A percentile compares a stretch with the other conserved stretches of the same genome.
Conservation (phyloP, 164 flowering plant genomes). For the Houttuynia cordata region DNA sequence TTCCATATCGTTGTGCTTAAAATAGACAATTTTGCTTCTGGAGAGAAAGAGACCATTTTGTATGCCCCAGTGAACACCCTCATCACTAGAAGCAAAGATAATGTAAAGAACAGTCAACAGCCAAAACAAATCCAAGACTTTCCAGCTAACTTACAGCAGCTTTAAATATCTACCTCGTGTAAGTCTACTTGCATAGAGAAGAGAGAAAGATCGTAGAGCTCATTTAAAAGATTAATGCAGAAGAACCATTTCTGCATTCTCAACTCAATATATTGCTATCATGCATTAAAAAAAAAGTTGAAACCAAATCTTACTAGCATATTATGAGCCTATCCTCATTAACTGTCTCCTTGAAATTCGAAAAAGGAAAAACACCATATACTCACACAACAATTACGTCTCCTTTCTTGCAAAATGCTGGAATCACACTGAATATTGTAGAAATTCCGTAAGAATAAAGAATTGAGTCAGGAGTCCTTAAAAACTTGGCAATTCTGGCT, state of each 20-base stretch:
- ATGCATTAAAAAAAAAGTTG: too few relatives aligned
- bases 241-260: too few relatives aligned
- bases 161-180: too few relatives aligned
- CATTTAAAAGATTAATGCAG: too few relatives aligned
- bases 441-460: conserved; percentile 96
- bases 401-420: conserved; percentile 90
- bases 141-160: too few relatives aligned
- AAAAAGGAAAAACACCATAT: conserved; percentile 2
- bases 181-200: too few relatives aligned
- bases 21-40: conserved; percentile 77
- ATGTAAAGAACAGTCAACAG: not conserved
- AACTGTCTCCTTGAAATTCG: too few relatives aligned
- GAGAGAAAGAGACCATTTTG: conserved; percentile 98
- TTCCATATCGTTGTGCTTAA: conserved; percentile 96
- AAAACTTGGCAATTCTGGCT: conserved; percentile 76
- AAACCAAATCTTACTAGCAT: too few relatives aligned
- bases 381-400: conserved; percentile 90
- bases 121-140: not conserved
- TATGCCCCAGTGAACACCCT: conserved; percentile 98
- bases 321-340: too few relatives aligned
- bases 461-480: conserved; percentile 94
- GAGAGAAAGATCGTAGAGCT: too few relatives aligned
- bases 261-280: too few relatives aligned
- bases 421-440: conserved; percentile 93
- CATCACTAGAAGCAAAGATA: conserved; percentile 44